phyloP scores from a whole-genome alignment of 371 early-diverging fungal genomes.

The Mortierella sp. region DNA sequence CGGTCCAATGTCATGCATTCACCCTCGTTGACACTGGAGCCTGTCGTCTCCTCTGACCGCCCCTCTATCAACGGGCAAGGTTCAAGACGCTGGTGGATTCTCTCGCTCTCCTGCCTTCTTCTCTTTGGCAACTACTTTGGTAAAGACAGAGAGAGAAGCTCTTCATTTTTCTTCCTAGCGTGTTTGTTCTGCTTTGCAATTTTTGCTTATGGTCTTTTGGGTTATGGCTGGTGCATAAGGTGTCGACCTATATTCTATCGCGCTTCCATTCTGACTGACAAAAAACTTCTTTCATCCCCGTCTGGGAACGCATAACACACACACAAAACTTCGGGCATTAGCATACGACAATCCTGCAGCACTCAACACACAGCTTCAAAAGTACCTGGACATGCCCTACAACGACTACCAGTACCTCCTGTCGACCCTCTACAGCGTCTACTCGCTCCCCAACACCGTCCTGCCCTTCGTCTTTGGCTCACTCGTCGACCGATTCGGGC shows the following conservation, averaged over 20 bases:
- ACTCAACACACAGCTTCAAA: slow-evolving; percentile 71
- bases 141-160: slow-evolving; percentile 32
- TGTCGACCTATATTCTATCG: background rate
- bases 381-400: slow-evolving; percentile 67
- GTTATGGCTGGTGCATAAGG: background rate
- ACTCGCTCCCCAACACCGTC: slow-evolving; percentile 84
- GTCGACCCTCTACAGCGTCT: slow-evolving; percentile 78
- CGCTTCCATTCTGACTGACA: background rate
- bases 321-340: slow-evolving; percentile 14
- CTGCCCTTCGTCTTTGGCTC: slow-evolving; percentile 77
- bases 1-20: slow-evolving; percentile 31
- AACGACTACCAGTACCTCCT: slow-evolving; percentile 75
- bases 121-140: slow-evolving; percentile 74
- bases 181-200: no score
- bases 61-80: background rate
- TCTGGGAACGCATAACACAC: background rate
- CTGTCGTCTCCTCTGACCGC: slow-evolving; percentile 1
- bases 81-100: slow-evolving; percentile 60
- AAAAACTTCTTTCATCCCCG: slow-evolving; percentile 14
- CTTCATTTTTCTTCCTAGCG: background rate
- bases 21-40: slow-evolving; percentile 19
- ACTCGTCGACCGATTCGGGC: slow-evolving; percentile 66
- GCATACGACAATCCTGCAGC: slow-evolving; percentile 80
- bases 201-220: background rate
- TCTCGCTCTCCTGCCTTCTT: slow-evolving; percentile 65